Percentiles rank a stretch among this genome's conserved stretches.
phyloP scores from a whole-genome alignment of 176 grass and related monocot species.

The Raddia guianensis region DNA sequence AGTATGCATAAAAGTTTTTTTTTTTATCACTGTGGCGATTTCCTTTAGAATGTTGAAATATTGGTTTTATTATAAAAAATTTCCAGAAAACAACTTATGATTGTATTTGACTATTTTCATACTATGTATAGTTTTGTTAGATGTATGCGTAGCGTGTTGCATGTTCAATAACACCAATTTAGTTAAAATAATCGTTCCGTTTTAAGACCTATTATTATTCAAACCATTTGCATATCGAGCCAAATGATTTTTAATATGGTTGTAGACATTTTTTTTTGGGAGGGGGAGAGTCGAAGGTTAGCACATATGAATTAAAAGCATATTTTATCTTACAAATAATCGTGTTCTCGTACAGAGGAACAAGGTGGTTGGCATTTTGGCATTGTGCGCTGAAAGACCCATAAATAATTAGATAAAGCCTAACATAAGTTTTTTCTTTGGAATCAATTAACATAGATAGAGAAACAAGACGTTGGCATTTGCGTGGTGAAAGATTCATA shows the following conservation, averaged over 20 bases:
- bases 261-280: too few species aligned
- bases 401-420: neutral
- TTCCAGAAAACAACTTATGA: too few species aligned
- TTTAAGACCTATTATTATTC: too few species aligned
- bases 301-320: too few species aligned
- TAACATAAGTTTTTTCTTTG: neutral
- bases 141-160: neutral
- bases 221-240: too few species aligned
- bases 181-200: too few species aligned
- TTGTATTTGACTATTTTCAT: neutral
- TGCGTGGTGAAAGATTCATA: too few species aligned
- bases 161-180: neutral
- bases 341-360: fast-evolving
- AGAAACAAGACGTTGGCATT: too few species aligned
- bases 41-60: neutral
- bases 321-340: neutral
- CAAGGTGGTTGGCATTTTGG: neutral
- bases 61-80: neutral
- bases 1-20: too few species aligned
- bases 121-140: neutral
- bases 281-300: too few species aligned
- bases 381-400: neutral
- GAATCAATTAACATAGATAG: neutral
- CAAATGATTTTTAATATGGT: too few species aligned
- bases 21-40: neutral